phyloP scores from a whole-genome alignment of 768 basidiomycete genomes.

The Neoboletus brunneissimus region DNA sequence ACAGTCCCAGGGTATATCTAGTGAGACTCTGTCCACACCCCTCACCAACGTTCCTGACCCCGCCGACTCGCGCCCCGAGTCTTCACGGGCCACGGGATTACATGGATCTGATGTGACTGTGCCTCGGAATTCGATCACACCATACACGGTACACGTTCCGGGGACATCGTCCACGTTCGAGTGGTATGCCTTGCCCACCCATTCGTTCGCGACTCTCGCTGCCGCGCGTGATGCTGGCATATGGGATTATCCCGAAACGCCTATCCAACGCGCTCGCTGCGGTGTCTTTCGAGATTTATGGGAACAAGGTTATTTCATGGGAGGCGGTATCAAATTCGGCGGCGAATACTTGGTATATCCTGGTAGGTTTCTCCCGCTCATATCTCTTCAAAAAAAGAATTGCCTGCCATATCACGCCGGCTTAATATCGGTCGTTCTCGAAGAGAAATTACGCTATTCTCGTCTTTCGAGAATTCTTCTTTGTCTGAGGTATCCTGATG shows the following conservation, averaged over 20 bases:
- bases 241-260: conserved; percentile 71
- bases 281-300: conserved; percentile 78
- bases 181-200: conserved; percentile 60
- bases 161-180: conserved; percentile 56
- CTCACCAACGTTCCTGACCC: background rate
- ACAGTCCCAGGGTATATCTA: background rate
- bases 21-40: conserved; percentile 9
- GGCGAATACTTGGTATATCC: conserved; percentile 97
- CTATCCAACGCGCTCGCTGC: conserved; percentile 70
- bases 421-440: background rate
- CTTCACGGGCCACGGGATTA: background rate
- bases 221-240: conserved; percentile 64
- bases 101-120: conserved; percentile 1
- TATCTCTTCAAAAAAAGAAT: background rate
- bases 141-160: conserved; percentile 63
- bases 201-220: conserved; percentile 53
- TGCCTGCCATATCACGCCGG: background rate
- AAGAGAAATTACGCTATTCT: background rate
- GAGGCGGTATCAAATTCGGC: conserved; percentile 89
- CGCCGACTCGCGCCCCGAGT: background rate
- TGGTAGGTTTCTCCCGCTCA: conserved; percentile 46
- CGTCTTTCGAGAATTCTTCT: background rate
- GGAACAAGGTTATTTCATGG: conserved; percentile 84
- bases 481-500: conserved; percentile 10
- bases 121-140: conserved; percentile 11